A percentile compares a stretch with the other conserved stretches of the same genome.
phyloP scores from a whole-genome alignment of 2,329 filamentous ascomycete genomes.

The Fusarium coffeatum region DNA sequence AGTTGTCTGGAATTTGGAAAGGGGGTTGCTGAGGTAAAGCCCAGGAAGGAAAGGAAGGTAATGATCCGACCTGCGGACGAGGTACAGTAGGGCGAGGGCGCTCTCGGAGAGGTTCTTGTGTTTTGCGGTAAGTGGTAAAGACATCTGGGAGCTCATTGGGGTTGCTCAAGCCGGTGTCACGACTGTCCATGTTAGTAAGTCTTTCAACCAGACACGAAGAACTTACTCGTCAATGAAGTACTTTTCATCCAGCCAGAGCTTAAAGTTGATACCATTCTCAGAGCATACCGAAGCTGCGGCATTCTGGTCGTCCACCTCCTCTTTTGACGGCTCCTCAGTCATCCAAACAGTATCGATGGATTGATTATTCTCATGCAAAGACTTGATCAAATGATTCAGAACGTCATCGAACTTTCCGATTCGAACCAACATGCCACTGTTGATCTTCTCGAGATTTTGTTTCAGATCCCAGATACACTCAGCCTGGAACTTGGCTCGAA shows the following conservation, averaged over 20 bases:
- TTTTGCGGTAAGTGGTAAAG: constrained; percentile 80
- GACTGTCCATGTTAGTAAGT: constrained; percentile 40
- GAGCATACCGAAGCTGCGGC: constrained; percentile 65
- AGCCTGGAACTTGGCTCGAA: constrained; percentile 77
- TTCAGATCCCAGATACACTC: constrained; percentile 81
- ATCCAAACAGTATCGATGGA: constrained; percentile 76
- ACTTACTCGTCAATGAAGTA: constrained; percentile 75
- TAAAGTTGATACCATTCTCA: constrained; percentile 67
- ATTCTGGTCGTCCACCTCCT: constrained; percentile 75
- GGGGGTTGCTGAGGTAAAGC: constrained; percentile 70
- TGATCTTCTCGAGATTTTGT: constrained; percentile 65
- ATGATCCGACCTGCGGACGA: constrained; percentile 58
- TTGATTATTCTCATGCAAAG: constrained; percentile 56
- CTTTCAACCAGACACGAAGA: too few relatives aligned
- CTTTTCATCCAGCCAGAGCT: constrained; percentile 79
- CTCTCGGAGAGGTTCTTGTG: constrained; percentile 75
- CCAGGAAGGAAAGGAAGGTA: constrained; percentile 65
- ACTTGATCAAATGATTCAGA: constrained; percentile 66
- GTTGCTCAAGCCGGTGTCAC: constrained; percentile 70
- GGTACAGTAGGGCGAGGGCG: constrained; percentile 70
- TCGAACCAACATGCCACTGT: constrained; percentile 72
- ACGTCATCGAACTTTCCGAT: constrained; percentile 72
- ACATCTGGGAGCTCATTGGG: constrained; percentile 75
- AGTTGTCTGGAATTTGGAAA: constrained; percentile 70
- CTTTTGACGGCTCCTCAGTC: constrained; percentile 74